phyloP scores from a whole-genome alignment of 202 grass and related monocot species.

The Setaria italica region DNA sequence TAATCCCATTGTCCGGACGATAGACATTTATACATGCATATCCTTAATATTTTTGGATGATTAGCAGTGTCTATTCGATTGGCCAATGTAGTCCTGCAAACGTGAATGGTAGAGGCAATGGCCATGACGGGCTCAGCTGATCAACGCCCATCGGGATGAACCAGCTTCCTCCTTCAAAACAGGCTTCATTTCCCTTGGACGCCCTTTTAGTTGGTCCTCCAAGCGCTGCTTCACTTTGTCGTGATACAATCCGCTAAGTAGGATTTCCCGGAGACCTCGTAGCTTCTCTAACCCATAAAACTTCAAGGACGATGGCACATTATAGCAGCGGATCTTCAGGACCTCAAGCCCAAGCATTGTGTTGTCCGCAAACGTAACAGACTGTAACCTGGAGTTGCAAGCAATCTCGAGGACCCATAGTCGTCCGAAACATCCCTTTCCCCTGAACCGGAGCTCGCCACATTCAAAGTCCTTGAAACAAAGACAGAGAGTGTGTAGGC shows the following conservation, averaged over 20 bases:
- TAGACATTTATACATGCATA: no score
- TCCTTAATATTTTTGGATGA: no score
- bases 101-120: no score
- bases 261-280: not conserved
- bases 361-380: not conserved
- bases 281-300: not conserved
- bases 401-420: not conserved
- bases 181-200: not conserved
- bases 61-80: no score
- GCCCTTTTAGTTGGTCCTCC: not conserved
- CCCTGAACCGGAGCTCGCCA: not conserved
- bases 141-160: no score
- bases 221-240: not conserved
- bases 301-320: not conserved
- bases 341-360: not conserved
- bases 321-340: conserved; percentile 11
- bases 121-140: no score
- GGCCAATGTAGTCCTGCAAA: no score
- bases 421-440: not conserved
- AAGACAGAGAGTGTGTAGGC: not conserved
- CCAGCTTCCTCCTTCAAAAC: not conserved
- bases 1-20: no score
- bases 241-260: not conserved
- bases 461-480: not conserved
- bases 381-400: not conserved